Base-by-base conservation (phyloP, 257 asterid genomes). In the Fraxinus pennsylvanica region DNA sequence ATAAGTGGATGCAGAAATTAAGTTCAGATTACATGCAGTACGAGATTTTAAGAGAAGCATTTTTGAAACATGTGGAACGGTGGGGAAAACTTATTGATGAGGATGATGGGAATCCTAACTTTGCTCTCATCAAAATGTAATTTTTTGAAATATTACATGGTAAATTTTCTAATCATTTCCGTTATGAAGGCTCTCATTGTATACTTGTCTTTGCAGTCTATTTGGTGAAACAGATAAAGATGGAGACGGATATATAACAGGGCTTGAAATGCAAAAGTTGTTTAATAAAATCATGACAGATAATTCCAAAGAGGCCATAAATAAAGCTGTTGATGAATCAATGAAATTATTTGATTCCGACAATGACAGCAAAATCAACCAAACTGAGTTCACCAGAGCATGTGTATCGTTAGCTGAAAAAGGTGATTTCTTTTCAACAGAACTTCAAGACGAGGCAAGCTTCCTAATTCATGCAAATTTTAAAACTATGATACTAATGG, bases 201-300 rank as follows among this genome's bases (percentile, higher is more conserved):
- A 19, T 15, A 54, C 4, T 8, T 15, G 63, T 19, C 4, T 38
- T 38, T 39, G 65, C 79, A 75, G 79, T 61, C 27, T 63, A 65
- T 75, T 75, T 65, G 1, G 27, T 71, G 47, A 39, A 39, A 17
- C 65, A 2, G 73, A 75, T 71, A 65, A 29, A 75, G 73, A 75
- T 65, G 47, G 19, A 17, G 47, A 65, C 65, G 45, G 14, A 15
- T 75, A 38, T 30, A 66, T 76, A 65, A 65, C 73, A 65, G 14
- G 12, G 52, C 7, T 13, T 2, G 79, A 76, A 65, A n/a, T 76
- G 69, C 9, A 65, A 65, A 72, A 39, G 4, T 72, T 76, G 22
- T 59, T 65, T n/a, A 13, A 13, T 13, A 13, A 12, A 12, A 13
- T 45, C 54, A 14, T 45, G 54, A n/a, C 54, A 45, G 19, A 1